These are phyloP conservation scores for Stylonectria norvegica DNA, from an alignment of 2,329 filamentous ascomycete genomes.

Conservation along the genomic window DNA sequence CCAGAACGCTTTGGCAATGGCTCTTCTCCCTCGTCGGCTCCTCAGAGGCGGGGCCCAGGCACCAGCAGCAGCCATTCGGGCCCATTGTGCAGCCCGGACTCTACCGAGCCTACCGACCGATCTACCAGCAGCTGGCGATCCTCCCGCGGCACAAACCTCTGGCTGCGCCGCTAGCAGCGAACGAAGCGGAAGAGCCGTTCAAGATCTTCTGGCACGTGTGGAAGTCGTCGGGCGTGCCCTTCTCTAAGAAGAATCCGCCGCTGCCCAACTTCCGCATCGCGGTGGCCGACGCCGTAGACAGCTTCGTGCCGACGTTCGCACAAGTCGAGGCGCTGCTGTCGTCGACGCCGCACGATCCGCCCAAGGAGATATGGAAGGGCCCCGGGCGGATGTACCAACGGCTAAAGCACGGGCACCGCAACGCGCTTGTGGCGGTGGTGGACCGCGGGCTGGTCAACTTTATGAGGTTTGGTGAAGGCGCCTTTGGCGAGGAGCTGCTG, in stretches of 20 bases:
- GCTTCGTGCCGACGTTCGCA: slow-evolving; percentile 66
- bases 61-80: slow-evolving; percentile 41
- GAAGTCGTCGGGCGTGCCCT: slow-evolving; percentile 60
- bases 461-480: slow-evolving; percentile 73
- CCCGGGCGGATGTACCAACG: slow-evolving; percentile 65
- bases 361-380: slow-evolving; percentile 34
- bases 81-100: slow-evolving; percentile 61
- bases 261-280: slow-evolving; percentile 80
- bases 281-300: slow-evolving; percentile 72
- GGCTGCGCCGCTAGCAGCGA: slow-evolving; percentile 24
- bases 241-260: slow-evolving; percentile 76
- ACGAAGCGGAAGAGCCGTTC: slow-evolving; percentile 53
- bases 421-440: slow-evolving; percentile 81
- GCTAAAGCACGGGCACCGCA: slow-evolving; percentile 79
- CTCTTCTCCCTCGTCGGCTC: slow-evolving; percentile 46
- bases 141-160: slow-evolving; percentile 66
- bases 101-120: slow-evolving; percentile 62
- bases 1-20: slow-evolving; percentile 48
- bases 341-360: slow-evolving; percentile 67
- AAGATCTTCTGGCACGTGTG: slow-evolving; percentile 77
- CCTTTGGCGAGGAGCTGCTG: slow-evolving; percentile 72
- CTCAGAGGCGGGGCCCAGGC: slow-evolving; percentile 22
- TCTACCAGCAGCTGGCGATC: slow-evolving; percentile 74
- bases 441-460: slow-evolving; percentile 90
- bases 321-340: slow-evolving; percentile 70